Base-by-base conservation (phyloP, 495 filamentous ascomycete species). In the Amorphotheca resinae region DNA sequence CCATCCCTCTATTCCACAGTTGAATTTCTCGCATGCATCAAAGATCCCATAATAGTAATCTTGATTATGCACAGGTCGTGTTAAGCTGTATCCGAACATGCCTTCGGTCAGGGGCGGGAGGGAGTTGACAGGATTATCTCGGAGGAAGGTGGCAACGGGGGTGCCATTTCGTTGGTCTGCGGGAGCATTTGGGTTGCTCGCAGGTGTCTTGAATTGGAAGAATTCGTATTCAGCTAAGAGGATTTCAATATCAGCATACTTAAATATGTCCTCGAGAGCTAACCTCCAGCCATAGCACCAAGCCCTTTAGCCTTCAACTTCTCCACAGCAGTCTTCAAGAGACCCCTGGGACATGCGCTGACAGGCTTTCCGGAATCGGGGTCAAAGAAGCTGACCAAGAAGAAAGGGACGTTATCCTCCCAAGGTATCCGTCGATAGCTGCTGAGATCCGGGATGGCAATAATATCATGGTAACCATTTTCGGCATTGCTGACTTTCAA, bases 51-150 rank as follows among this genome's bases (percentile, higher is more conserved):
- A 95, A 53, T 84, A 98, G 56, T 91, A 98, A 15, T 88, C 87
- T 60, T 91, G 79, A 51, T 98, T 95, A 52, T 94, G 86, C 16
- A 87, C 73, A 0, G 91, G 84, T 9, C 88, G 70, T n/a, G 87
- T 94, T 53, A 98, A 64, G 50, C 84, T 91, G 66, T 98, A 98
- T 22, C 88, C 91, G 52, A 95, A 95, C 91, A 98, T 98, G 45
- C 91, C 91, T 59, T 95, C 86, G 15, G 91, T 95, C 22, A 98
- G 55, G 22, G 77, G 59, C 1, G 87, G 86, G 5, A 95, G 71
- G 1, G 73, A 54, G 23, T 81, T 68, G 22, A 80, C 74, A 0
- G 83, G 68, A 52, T 94, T 87, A 18, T 81, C 61, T 47, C 72
- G 70, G 1, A 95, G 72, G 56, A 80, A 94, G 2, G 66, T 58